These are phyloP conservation scores for Tylopilus rubrobrunneus DNA, from an alignment of 768 basidiomycete species.

Conservation along the genomic window DNA sequence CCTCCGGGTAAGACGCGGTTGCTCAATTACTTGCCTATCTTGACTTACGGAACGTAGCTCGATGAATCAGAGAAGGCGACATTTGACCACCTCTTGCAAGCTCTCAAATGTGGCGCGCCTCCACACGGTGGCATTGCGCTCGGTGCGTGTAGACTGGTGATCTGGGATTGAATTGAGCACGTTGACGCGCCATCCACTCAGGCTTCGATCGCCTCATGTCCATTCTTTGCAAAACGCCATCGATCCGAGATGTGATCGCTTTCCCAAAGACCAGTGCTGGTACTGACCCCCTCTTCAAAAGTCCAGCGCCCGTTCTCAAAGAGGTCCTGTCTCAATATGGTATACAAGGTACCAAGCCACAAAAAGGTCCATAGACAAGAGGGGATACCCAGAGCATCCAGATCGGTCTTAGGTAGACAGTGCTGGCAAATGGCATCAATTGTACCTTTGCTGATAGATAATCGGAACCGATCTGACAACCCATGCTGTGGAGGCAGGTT, in stretches of 20 bases:
- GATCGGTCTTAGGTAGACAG: not conserved
- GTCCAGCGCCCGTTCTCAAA: conserved; percentile 60
- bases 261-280: conserved; percentile 90
- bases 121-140: conserved; percentile 95
- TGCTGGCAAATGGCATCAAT: not conserved
- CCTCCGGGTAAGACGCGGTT: conserved; percentile 58
- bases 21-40: conserved; percentile 5
- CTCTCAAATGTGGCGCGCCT: conserved; percentile 85
- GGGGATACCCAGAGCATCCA: not conserved
- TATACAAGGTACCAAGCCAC: conserved; percentile 37
- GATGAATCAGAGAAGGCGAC: conserved; percentile 65
- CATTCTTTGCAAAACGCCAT: conserved; percentile 80
- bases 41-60: conserved; percentile 47
- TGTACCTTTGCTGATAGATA: not conserved
- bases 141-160: conserved; percentile 44
- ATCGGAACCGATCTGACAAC: conserved; percentile 1
- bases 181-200: conserved; percentile 30
- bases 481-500: not conserved
- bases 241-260: conserved; percentile 94
- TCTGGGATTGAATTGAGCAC: conserved; percentile 3
- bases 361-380: not conserved
- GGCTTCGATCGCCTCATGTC: conserved; percentile 93
- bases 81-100: conserved; percentile 83
- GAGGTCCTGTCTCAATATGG: conserved; percentile 63
- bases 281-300: conserved; percentile 83